A percentile compares a stretch with the other conserved stretches of the same genome.
phyloP scores from a whole-genome alignment of 2,329 filamentous ascomycete genomes.

The Clarireedia hainanense region DNA sequence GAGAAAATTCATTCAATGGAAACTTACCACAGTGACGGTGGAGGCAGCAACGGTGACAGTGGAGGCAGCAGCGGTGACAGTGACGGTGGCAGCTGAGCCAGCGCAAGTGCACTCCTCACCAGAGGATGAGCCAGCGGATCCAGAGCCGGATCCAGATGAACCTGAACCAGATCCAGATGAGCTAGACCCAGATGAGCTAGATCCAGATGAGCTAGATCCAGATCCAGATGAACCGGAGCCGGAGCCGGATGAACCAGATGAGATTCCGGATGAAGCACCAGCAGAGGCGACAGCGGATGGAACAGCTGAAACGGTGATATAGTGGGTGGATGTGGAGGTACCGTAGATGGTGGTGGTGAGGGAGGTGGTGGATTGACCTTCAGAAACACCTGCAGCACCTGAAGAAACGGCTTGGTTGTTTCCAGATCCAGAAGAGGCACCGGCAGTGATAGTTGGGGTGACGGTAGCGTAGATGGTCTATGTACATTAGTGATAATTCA shows the following conservation, averaged over 20 bases:
- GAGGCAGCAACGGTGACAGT: slow-evolving; percentile 24
- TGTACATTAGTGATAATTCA: no score
- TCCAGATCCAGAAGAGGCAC: not conserved
- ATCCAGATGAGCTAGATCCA: not conserved
- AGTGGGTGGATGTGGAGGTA: slow-evolving; percentile 18
- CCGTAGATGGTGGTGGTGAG: slow-evolving; percentile 14
- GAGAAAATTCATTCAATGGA: not conserved
- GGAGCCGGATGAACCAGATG: slow-evolving; percentile 1
- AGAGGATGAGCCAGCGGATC: slow-evolving; percentile 1
- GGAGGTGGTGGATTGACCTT: slow-evolving; percentile 1
- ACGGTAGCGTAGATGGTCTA: slow-evolving; percentile 22
- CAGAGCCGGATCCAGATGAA: not conserved
- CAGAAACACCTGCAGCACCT: not conserved
- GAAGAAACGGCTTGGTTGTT: slow-evolving; percentile 2
- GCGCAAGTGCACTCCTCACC: slow-evolving; percentile 7
- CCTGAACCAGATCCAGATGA: slow-evolving; percentile 4
- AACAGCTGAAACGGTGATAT: slow-evolving; percentile 16
- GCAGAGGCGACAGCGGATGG: not conserved
- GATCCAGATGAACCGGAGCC: not conserved
- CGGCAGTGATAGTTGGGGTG: not conserved
- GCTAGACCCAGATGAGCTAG: not conserved
- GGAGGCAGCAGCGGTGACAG: slow-evolving; percentile 19
- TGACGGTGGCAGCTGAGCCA: slow-evolving; percentile 19
- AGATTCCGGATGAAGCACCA: slow-evolving; percentile 5
- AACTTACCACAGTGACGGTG: slow-evolving; percentile 26